Evolutionary conservation across 495 filamentous ascomycete species (phyloP).

Genomic region (Neurospora sp.): DNA sequence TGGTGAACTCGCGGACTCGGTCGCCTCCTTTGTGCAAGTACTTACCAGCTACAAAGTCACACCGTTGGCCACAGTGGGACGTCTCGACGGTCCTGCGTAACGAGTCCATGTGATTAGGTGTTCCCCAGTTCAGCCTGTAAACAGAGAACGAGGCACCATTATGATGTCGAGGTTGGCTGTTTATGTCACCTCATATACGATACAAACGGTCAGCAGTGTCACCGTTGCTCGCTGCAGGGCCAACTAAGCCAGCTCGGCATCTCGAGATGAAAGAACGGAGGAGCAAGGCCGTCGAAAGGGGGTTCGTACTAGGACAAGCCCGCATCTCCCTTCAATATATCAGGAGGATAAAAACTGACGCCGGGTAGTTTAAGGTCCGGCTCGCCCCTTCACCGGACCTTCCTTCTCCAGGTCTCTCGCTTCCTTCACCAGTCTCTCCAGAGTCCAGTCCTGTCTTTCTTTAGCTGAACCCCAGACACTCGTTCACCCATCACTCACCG

Average conservation of each 20-base stretch:
- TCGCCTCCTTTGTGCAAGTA: background rate
- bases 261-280: background rate
- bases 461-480: background rate
- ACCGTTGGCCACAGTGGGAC: background rate
- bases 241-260: background rate
- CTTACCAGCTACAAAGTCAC: background rate
- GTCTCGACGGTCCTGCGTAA: background rate
- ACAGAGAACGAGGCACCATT: background rate
- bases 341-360: background rate
- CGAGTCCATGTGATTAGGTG: background rate
- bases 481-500: background rate
- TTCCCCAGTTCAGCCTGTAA: background rate
- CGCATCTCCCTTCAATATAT: background rate
- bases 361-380: background rate
- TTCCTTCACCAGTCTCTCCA: background rate
- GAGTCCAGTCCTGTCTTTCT: background rate
- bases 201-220: background rate
- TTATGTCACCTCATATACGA: background rate
- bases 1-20: background rate
- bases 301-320: background rate
- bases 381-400: background rate
- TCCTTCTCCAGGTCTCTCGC: background rate
- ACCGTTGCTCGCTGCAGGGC: background rate
- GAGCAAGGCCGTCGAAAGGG: background rate
- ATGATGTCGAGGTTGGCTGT: background rate